Conservation (phyloP, 2,329 filamentous ascomycete species). For the Sporothrix mexicana region DNA sequence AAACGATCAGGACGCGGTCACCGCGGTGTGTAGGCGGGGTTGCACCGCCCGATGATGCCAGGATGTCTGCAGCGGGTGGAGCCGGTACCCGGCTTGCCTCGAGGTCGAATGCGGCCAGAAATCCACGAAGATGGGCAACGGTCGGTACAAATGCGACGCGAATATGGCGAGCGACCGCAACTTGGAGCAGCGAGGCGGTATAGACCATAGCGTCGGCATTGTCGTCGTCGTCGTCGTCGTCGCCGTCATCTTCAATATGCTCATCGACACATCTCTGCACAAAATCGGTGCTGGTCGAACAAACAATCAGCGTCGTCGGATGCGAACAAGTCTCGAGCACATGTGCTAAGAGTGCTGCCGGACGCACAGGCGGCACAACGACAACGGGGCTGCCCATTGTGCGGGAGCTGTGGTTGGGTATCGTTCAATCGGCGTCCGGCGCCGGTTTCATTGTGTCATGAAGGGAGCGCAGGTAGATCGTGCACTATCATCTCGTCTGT, state of each 20-base stretch:
- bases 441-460: background rate
- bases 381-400: constrained; percentile 44
- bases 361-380: constrained; percentile 60
- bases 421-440: background rate
- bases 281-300: constrained; percentile 69
- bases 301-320: constrained; percentile 73
- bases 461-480: background rate
- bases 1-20: constrained; percentile 57
- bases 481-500: background rate
- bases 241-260: background rate
- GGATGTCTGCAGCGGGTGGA: constrained; percentile 44
- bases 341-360: constrained; percentile 67
- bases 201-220: constrained; percentile 50
- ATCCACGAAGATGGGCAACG: constrained; percentile 77
- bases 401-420: background rate
- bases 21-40: background rate
- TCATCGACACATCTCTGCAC: constrained; percentile 60
- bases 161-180: constrained; percentile 72
- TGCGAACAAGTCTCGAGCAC: constrained; percentile 62
- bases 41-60: background rate
- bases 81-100: constrained; percentile 46
- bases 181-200: constrained; percentile 69
- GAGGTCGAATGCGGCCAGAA: constrained; percentile 64
- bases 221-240: constrained; percentile 27
- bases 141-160: constrained; percentile 75